Evolutionary conservation across 2,329 filamentous ascomycete species (phyloP), one percentile per base, ranked within the genome.

Genomic region (Pseudopithomyces chartarum): DNA sequence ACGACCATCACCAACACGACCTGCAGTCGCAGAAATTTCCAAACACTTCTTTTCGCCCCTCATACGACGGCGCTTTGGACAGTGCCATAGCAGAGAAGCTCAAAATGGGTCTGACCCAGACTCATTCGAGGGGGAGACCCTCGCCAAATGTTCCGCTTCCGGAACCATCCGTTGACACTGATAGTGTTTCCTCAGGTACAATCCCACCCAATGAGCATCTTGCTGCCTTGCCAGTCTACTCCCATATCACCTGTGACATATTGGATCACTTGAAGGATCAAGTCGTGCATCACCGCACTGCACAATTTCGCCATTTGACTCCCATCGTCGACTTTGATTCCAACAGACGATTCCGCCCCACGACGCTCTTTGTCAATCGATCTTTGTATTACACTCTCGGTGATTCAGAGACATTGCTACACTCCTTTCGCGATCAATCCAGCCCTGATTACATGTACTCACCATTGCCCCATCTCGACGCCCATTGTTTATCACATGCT

Each of bases 381-480:
- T 75, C 73, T 1, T 33, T 76, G 17, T 76, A 73, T 58, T 72
- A 70, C 52, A 66, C 64, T 2, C 54, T 76, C 4, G 70, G 71
- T 44, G 58, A 74, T 51, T 54, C 70, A 17, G 66, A 70, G n/a
- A 67, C 67, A 12, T 58, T 76, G 13, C 60, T 76, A 5, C 56
- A 61, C n/a, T 75, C 73, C 6, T 76, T 76, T 43, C 68, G 62
- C 34, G 71, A 73, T n/a, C 15, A 38, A 11, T 20, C 23, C 7
- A 67, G 59, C 26, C 46, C 56, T 39, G 62, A 57, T 6, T 73
- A 64, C 51, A 56, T 59, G 26, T 32, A 61, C n/a, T 75, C 73
- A 11, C 67, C 73, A 6, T 56, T 75, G 11, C 61, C 72, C n/a
- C 72, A 75, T 58, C 63, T 76, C 6, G 66, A 77, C 51, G 69